Base-by-base conservation (phyloP, 2,329 filamentous ascomycete species). In the Truncatella angustata region DNA sequence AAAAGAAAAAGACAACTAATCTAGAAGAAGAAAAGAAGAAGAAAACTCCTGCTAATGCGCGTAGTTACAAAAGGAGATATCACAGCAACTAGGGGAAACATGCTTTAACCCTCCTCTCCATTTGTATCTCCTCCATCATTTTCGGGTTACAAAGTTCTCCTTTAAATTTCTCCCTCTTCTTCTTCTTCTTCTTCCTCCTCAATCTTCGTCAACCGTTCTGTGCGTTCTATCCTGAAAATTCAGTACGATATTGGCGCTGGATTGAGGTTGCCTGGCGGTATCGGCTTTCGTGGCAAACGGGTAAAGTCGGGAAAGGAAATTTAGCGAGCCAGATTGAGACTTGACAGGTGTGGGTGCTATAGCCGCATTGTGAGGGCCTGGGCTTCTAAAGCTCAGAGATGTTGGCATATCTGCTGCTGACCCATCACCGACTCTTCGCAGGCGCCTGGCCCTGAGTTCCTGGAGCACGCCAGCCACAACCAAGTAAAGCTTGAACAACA, bases 401-500 rank as follows among this genome's bases (percentile, higher is more conserved):
- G 23, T 20, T 6, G 43, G 43, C 12, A 46, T 18, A 16, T 18
- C 24, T 28, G 12, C 12, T 20, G 14, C 43, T 32, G 28, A 7
- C 28, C 28, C 28, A 9, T 32, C 28, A 14, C 14, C 7, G 28
- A 32, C 14, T 32, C 18, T 40, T 4, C 21, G 16, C 21, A 5
- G 16, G n/a, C 37, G 5, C 16, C n/a, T 44, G 12, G 40, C 16
- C 28, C 23, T 28, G 9, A 63, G 26, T 54, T 62, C 59, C 1
- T 53, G 51, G 24, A 78, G 56, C 3, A 75, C 56, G 21, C 73
- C 73, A n/a, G 88, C 69, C 2, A 87, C 64, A 5, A 85, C 63
- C 58, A 90, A 88, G 70, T 93, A 95, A 4, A 86, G 61, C 56
- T 82, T 82, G 54, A 95, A 81, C 51, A 96, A 82, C 14, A 86